Base-by-base conservation (phyloP, 2,329 filamentous ascomycete species). In the Colletotrichum eremochloae region DNA sequence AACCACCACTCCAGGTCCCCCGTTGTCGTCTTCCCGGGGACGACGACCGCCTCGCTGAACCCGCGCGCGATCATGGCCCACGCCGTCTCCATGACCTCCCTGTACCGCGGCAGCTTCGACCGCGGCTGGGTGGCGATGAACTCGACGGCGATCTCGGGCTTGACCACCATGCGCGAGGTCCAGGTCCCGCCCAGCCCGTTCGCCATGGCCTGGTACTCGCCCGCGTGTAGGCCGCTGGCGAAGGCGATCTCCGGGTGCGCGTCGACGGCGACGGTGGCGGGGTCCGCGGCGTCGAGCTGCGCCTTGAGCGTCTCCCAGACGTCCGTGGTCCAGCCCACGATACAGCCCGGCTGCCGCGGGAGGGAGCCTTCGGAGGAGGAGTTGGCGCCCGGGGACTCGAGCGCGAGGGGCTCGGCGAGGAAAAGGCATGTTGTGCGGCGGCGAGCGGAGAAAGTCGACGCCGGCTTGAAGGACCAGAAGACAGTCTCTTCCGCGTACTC, bases 401-500 rank as follows among this genome's bases (percentile, higher is more conserved):
- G 48, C 3, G 40, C 9, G 38, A 31, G 36, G 9, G 81, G 78
- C 40, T 82, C 78, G 5, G 83, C 82, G 18, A 89, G 77, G 76
- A 87, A 87, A 18, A 89, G 82, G 14, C 85, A 80, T 0, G 86
- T 86, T 2, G 86, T 87, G 46, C 85, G 81, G n/a, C 85, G 82
- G 7, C 85, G 82, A 5, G 86, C 85, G 2, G 84, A 85, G 77
- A 87, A 87, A 75, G 85, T 81, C 8, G 76, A 79, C 6, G 82
- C 82, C 29, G 79, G 77, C 74, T 86, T 87, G 44, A 87, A 80
- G 4, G 85, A 84, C 85, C 85, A 87, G 77, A 87, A 87, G 33
- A 84, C 82, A 0, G 85, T 86, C 68, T 87, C 86, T 75, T 87
- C 86, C 71, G 84, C 85, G 75, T 87, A 86, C 74, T 87, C 85